Evolutionary conservation across 129 eudicot genomes (phyloP).

Genomic region (Flaveria sonorensis): DNA sequence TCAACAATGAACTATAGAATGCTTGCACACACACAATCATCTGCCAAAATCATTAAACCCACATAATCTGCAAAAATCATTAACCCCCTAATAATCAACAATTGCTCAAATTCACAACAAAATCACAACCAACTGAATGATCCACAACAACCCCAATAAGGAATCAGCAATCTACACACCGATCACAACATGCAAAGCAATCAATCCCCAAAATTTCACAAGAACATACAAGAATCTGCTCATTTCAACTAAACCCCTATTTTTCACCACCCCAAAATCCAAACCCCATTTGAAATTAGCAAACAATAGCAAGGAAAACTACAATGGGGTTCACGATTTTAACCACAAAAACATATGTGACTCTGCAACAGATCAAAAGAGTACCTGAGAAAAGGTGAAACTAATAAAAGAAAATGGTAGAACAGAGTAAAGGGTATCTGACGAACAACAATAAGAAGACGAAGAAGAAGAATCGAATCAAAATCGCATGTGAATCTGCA

Average conservation of each 20-base stretch:
- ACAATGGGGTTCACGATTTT: slow-evolving; percentile 19
- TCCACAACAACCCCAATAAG: slow-evolving; percentile 25
- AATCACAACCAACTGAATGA: slow-evolving; percentile 31
- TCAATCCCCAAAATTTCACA: slow-evolving; percentile 12
- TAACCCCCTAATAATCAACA: slow-evolving; percentile 27
- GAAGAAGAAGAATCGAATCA: slow-evolving; percentile 6
- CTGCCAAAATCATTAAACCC: slow-evolving; percentile 6
- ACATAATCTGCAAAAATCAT: slow-evolving; percentile 14
- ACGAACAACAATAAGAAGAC: neutral
- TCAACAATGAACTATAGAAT: slow-evolving; percentile 12
- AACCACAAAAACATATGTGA: slow-evolving; percentile 19
- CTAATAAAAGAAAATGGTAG: slow-evolving; percentile 27
- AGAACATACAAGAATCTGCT: neutral
- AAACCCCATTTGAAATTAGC: neutral
- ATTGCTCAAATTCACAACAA: slow-evolving; percentile 21
- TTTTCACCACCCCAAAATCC: slow-evolving; percentile 19
- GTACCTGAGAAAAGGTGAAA: slow-evolving; percentile 46
- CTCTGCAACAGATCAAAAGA: neutral
- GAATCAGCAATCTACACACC: slow-evolving; percentile 27
- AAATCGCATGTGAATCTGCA: slow-evolving; percentile 36
- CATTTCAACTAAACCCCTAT: slow-evolving; percentile 34
- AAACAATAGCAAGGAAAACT: no score
- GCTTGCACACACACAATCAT: slow-evolving; percentile 12
- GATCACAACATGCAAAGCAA: slow-evolving; percentile 1
- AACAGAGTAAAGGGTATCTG: slow-evolving; percentile 31